Conservation (phyloP, 768 basidiomycete species). For the Termitomyces sp. region DNA sequence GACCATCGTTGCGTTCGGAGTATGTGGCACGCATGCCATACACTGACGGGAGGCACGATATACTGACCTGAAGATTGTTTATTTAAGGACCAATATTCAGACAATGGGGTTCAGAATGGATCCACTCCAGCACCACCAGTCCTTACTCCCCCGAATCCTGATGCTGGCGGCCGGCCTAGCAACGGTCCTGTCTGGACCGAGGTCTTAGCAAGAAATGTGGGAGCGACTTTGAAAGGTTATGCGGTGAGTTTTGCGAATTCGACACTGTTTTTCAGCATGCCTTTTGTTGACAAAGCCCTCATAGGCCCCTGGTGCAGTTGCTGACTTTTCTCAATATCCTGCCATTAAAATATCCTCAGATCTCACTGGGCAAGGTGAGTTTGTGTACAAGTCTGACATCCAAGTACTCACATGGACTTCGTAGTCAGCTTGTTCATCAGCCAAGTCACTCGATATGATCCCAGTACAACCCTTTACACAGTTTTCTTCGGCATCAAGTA, state of each 20-base stretch:
- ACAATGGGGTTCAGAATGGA: slow-evolving; percentile 41
- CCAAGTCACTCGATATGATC: slow-evolving; percentile 22
- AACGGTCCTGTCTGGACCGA: slow-evolving; percentile 53
- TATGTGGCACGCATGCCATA: slow-evolving; percentile 16
- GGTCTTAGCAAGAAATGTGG: slow-evolving; percentile 33
- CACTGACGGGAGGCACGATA: not conserved
- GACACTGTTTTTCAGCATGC: not conserved
- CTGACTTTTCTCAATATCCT: slow-evolving; percentile 23
- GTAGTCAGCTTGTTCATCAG: slow-evolving; percentile 19
- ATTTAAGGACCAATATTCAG: slow-evolving; percentile 30
- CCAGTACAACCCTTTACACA: slow-evolving; percentile 43
- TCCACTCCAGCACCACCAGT: slow-evolving; percentile 36
- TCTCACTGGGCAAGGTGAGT: slow-evolving; percentile 23
- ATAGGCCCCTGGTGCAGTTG: slow-evolving; percentile 25
- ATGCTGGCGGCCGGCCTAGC: slow-evolving; percentile 46
- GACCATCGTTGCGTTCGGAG: slow-evolving; percentile 52
- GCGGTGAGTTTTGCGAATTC: slow-evolving; percentile 32
- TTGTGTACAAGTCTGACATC: not conserved
- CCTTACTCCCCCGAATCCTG: slow-evolving; percentile 20
- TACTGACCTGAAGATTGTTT: slow-evolving; percentile 16
- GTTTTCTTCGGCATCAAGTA: slow-evolving; percentile 54
- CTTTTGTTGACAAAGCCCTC: not conserved
- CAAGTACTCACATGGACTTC: not conserved
- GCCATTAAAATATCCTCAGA: slow-evolving; percentile 12
- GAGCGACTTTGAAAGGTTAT: slow-evolving; percentile 44